These are phyloP conservation scores for Xerocomellus intermedius DNA, from an alignment of 768 basidiomycete genomes.

Conservation along the genomic window DNA sequence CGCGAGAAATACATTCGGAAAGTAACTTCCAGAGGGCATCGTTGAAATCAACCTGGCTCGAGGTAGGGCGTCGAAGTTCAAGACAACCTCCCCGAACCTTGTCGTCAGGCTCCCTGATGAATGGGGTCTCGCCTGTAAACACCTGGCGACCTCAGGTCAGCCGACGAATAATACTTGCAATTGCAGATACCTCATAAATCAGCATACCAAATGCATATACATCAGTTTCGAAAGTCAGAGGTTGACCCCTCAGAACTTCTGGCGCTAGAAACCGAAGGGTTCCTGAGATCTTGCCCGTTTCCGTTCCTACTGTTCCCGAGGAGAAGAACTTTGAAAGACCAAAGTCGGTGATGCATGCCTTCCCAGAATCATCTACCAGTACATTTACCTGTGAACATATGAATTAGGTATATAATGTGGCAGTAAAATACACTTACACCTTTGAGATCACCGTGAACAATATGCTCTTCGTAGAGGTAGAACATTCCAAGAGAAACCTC, in stretches of 20 bases:
- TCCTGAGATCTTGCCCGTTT: slow-evolving; percentile 18
- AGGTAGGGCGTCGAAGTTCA: not conserved
- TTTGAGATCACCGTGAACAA: slow-evolving; percentile 33
- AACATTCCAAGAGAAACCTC: slow-evolving; percentile 15
- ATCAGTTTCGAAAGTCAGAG: slow-evolving; percentile 22
- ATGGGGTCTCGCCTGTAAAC: slow-evolving; percentile 9
- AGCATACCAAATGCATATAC: slow-evolving; percentile 35
- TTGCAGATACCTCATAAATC: slow-evolving; percentile 23
- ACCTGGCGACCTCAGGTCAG: slow-evolving; percentile 2
- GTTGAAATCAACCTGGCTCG: slow-evolving; percentile 1
- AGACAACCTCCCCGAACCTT: not conserved
- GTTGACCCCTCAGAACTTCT: slow-evolving; percentile 21
- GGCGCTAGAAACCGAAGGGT: slow-evolving; percentile 34
- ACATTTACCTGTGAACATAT: slow-evolving; percentile 29
- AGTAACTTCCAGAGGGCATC: slow-evolving; percentile 7
- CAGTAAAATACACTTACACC: slow-evolving; percentile 12
- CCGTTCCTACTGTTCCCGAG: slow-evolving; percentile 13
- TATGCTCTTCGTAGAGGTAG: slow-evolving; percentile 13
- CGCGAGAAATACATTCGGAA: not conserved
- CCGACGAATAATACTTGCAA: not conserved
- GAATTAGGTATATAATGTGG: not conserved
- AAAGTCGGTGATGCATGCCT: slow-evolving; percentile 35
- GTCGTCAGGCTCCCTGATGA: not conserved
- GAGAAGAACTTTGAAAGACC: slow-evolving; percentile 30
- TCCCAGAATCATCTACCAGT: slow-evolving; percentile 30